These are phyloP conservation scores for Phanerodontia chrysosporium DNA, from an alignment of 768 basidiomycete species.

Conservation along the genomic window DNA sequence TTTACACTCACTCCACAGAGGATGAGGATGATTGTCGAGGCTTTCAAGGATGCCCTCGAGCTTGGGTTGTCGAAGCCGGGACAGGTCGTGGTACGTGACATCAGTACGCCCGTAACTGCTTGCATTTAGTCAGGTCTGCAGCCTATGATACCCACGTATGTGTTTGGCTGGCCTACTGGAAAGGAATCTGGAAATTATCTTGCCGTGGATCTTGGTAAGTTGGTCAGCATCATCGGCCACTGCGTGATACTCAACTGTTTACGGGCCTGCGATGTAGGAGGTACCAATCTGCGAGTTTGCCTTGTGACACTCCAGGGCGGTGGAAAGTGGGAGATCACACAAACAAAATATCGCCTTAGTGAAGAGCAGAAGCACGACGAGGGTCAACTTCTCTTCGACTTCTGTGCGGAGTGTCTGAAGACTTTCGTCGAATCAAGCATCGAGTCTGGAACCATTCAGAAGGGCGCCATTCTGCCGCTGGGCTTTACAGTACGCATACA, in stretches of 20 bases:
- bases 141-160: constrained; percentile 97
- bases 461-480: constrained; percentile 65
- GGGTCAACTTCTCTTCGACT: constrained; percentile 94
- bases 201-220: constrained; percentile 82
- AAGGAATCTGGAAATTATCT: constrained; percentile 87
- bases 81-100: constrained; percentile 78
- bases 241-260: neutral
- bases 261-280: no score
- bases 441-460: constrained; percentile 44
- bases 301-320: constrained; percentile 88
- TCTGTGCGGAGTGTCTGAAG: constrained; percentile 91
- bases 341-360: constrained; percentile 93
- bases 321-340: constrained; percentile 96
- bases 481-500: constrained; percentile 83
- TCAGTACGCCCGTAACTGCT: constrained; percentile 5
- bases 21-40: constrained; percentile 96
- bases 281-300: constrained; percentile 98
- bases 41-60: constrained; percentile 91
- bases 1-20: constrained; percentile 86
- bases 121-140: constrained; percentile 25
- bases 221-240: neutral
- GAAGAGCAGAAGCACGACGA: constrained; percentile 99
- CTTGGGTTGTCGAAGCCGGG: constrained; percentile 75
- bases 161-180: constrained; percentile 93
- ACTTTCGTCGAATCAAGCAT: constrained; percentile 80